These are phyloP conservation scores for Leccinum ochraceum DNA, from an alignment of 768 basidiomycete species.

Conservation along the genomic window DNA sequence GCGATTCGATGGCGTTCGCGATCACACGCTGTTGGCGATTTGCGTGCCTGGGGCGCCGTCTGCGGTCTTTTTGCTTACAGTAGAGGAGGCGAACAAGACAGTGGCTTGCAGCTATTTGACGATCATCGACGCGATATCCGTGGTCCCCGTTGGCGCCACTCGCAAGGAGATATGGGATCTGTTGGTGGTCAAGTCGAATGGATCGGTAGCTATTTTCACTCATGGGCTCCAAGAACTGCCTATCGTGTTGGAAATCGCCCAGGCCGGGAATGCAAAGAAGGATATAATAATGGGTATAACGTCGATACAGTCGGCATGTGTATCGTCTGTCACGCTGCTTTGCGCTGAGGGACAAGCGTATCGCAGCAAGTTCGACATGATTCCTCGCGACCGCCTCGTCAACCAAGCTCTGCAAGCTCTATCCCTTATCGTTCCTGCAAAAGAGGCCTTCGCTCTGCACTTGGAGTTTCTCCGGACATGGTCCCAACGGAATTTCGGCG, in stretches of 20 bases:
- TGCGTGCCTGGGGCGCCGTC: constrained; percentile 50
- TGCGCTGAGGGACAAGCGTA: constrained; percentile 51
- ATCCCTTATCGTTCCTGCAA: constrained; percentile 57
- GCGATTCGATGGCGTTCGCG: constrained; percentile 55
- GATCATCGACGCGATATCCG: constrained; percentile 48
- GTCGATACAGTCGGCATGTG: constrained; percentile 47
- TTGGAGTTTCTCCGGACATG: constrained; percentile 56
- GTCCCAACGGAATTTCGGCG: constrained; percentile 47
- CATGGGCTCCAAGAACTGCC: constrained; percentile 55
- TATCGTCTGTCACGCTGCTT: constrained; percentile 53
- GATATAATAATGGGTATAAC: constrained; percentile 36
- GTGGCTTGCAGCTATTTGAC: constrained; percentile 43
- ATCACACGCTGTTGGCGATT: constrained; percentile 56
- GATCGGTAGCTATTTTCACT: constrained; percentile 56
- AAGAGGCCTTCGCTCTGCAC: constrained; percentile 58
- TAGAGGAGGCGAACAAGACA: constrained; percentile 39
- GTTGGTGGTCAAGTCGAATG: constrained; percentile 59
- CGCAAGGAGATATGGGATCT: constrained; percentile 68
- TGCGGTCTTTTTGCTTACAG: constrained; percentile 50
- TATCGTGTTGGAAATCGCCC: constrained; percentile 31
- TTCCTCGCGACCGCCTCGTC: constrained; percentile 57
- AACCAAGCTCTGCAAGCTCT: constrained; percentile 61
- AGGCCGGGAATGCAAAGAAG: constrained; percentile 6
- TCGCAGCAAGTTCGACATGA: constrained; percentile 54
- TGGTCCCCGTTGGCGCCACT: constrained; percentile 60